A percentile compares a stretch with the other conserved stretches of the same genome.
Evolutionary conservation across 1,139 yeast genomes (phyloP).

Genomic region (Arxiozyma telluris): DNA sequence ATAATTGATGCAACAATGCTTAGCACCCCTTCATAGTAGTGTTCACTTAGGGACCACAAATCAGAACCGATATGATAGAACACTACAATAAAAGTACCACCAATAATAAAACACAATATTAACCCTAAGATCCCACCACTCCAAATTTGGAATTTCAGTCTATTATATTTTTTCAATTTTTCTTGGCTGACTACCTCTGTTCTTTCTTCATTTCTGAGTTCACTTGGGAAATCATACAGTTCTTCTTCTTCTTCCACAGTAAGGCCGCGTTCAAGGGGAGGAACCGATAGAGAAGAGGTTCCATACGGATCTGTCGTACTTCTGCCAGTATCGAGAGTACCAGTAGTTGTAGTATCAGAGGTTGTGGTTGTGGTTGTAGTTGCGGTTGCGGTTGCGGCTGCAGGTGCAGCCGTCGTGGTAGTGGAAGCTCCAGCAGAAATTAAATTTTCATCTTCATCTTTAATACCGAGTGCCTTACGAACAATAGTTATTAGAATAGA

Average conservation of each 20-base stretch:
- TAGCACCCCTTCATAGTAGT: conserved; percentile 87
- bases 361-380: neutral
- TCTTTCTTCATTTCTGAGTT: conserved; percentile 1
- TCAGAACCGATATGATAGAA: conserved; percentile 73
- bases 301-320: neutral
- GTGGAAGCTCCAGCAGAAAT: neutral
- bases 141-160: conserved; percentile 68
- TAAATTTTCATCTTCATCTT: conserved; percentile 11
- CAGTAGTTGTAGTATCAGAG: neutral
- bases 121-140: conserved; percentile 67
- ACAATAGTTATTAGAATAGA: conserved; percentile 85
- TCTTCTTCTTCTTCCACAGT: conserved; percentile 25
- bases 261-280: neutral
- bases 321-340: neutral
- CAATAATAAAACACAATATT: conserved; percentile 63
- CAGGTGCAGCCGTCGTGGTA: neutral
- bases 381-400: neutral
- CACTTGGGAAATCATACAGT: conserved; percentile 10
- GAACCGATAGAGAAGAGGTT: neutral
- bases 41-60: conserved; percentile 80
- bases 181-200: conserved; percentile 12
- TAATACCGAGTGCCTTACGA: conserved; percentile 46
- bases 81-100: conserved; percentile 77
- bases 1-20: conserved; percentile 74
- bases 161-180: conserved; percentile 40